Evolutionary conservation across 495 filamentous ascomycete genomes (phyloP), one percentile per base, ranked within the genome.

Genomic region (Podospora didyma): DNA sequence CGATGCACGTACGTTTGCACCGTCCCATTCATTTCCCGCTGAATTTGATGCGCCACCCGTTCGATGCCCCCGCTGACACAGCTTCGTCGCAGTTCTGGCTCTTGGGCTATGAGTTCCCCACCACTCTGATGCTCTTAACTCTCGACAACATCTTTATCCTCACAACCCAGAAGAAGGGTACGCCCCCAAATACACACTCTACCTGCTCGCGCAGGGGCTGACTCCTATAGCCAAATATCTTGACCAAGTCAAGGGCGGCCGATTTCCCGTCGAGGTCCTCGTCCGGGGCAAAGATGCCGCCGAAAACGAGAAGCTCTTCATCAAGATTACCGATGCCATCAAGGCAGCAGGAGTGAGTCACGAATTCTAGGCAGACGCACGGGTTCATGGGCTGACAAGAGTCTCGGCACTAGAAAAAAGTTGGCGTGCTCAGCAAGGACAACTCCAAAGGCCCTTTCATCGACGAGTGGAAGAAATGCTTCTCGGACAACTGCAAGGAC

Each of bases 161-260:
- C 53, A 97, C 95, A 2, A 97, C 94, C 11, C 86, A 89, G 19
- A 99, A 99, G 75, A 99, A 99, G 85, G 92, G 92, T 94, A 67
- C 56, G 70, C 17, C 17, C 17, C 22, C 19, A 19, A 2, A 48
- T 37, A 11, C 9, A 2, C 23, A 3, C 14, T 28, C 31, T 21
- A 5, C 7, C n/a, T 28, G 31, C 42, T 21, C 2, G 17, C 46
- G 31, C 34, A 31, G 28, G 5, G 39, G 26, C 62, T 76, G 51
- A 75, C 64, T 20, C 46, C 49, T 53, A 45, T 62, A 96, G 94
- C 95, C 19, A 90, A 94, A 70, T 92, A 97, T 72, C 80, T 99
- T 37, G 92, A 97, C 62, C 86, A 89, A 49, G 77, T 99, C 62
- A 96, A 95, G 69, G 90, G 88, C 51, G 92, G 92, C 59, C 92